Percentiles rank a stretch among this genome's conserved stretches.
Conservation (phyloP, 2,329 filamentous ascomycete genomes). For the Curvularia spicifera region DNA sequence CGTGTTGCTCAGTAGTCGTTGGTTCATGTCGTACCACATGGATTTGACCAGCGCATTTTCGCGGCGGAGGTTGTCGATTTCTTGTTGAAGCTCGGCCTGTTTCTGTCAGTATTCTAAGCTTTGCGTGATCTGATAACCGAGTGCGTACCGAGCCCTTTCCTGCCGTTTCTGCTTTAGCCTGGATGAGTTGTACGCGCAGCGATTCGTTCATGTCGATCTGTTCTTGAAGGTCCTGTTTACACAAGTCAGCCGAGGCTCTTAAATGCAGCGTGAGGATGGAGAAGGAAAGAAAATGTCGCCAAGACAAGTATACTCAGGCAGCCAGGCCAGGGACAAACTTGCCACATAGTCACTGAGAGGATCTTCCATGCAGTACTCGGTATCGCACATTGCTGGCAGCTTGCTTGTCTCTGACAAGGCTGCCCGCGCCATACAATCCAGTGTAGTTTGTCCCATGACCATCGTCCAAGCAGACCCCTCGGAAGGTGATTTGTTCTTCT, state of each 20-base stretch:
- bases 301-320: slow-evolving; percentile 37
- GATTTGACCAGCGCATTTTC: slow-evolving; percentile 80
- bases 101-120: slow-evolving; percentile 1
- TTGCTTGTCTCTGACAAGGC: slow-evolving; percentile 32
- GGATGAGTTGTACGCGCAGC: slow-evolving; percentile 42
- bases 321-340: slow-evolving; percentile 41
- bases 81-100: slow-evolving; percentile 46
- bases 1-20: slow-evolving; percentile 80
- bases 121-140: background rate
- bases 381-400: slow-evolving; percentile 22
- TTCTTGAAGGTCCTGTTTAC: slow-evolving; percentile 42
- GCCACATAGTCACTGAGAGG: slow-evolving; percentile 31
- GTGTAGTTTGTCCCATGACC: slow-evolving; percentile 34
- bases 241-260: slow-evolving; percentile 20
- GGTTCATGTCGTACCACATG: slow-evolving; percentile 86
- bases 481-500: slow-evolving; percentile 28
- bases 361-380: slow-evolving; percentile 23
- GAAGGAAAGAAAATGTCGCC: slow-evolving; percentile 9
- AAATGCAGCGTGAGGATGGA: background rate
- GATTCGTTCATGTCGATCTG: slow-evolving; percentile 31
- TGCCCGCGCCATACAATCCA: slow-evolving; percentile 32
- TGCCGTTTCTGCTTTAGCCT: slow-evolving; percentile 42
- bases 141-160: slow-evolving; percentile 48
- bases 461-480: slow-evolving; percentile 31
- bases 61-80: slow-evolving; percentile 73